phyloP scores from a whole-genome alignment of 768 basidiomycete species.

The Tricholoma sp. region DNA sequence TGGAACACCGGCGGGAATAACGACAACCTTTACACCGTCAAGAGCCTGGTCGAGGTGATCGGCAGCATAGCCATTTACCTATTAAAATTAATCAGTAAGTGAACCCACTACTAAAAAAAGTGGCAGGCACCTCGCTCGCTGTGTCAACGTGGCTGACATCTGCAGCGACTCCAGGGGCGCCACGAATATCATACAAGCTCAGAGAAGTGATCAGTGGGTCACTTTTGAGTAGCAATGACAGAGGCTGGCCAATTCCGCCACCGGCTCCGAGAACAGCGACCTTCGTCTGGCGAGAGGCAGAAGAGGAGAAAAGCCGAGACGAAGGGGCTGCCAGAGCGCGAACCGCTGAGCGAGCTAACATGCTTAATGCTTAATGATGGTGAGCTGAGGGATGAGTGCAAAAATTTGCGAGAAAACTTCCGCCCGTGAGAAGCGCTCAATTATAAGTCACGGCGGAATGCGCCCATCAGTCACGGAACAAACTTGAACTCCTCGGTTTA shows the following conservation, averaged over 20 bases:
- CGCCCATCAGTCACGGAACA: too few relatives aligned
- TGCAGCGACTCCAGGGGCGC: slow-evolving; percentile 94
- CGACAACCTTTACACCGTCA: slow-evolving; percentile 85
- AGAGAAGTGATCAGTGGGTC: slow-evolving; percentile 86
- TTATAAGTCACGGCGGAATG: slow-evolving; percentile 3
- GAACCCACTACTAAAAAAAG: not conserved
- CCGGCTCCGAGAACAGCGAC: slow-evolving; percentile 97
- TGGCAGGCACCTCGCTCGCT: slow-evolving; percentile 53
- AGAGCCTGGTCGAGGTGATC: slow-evolving; percentile 89
- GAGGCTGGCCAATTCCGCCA: slow-evolving; percentile 97
- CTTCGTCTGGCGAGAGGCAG: slow-evolving; percentile 67
- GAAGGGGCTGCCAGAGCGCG: slow-evolving; percentile 50
- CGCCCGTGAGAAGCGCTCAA: not conserved
- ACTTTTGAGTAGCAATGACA: slow-evolving; percentile 88
- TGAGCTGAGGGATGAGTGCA: slow-evolving; percentile 18
- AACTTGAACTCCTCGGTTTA: too few relatives aligned
- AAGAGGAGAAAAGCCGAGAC: slow-evolving; percentile 72
- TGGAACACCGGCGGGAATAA: slow-evolving; percentile 99
- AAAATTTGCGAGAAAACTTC: slow-evolving; percentile 10
- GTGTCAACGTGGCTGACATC: slow-evolving; percentile 96
- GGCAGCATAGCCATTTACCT: slow-evolving; percentile 79
- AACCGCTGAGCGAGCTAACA: slow-evolving; percentile 63
- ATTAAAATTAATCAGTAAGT: slow-evolving; percentile 6
- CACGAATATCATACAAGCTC: slow-evolving; percentile 91
- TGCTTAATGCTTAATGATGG: slow-evolving; percentile 32